Conservation (phyloP, 2,329 filamentous ascomycete species). For the Didymella keratinophila region DNA sequence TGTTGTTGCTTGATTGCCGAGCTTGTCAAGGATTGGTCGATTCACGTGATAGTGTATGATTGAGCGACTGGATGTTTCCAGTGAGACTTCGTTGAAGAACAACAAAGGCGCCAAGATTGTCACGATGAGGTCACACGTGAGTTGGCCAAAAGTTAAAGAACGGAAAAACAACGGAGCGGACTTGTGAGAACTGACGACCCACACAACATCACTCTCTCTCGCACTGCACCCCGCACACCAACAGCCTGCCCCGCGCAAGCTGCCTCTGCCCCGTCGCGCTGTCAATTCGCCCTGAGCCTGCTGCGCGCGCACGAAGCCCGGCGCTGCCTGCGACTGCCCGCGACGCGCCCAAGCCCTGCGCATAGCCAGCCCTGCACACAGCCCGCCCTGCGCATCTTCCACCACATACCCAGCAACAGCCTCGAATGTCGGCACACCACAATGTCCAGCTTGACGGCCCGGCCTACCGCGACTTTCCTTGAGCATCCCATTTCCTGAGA, state of each 20-base stretch:
- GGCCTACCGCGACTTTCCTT: constrained; percentile 60
- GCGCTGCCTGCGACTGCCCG: constrained; percentile 6
- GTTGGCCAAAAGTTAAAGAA: constrained; percentile 2
- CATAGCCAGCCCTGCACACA: constrained; percentile 15
- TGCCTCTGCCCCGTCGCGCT: constrained; percentile 14
- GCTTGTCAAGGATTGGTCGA: not conserved
- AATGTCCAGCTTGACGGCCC: constrained; percentile 59
- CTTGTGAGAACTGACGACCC: constrained; percentile 2
- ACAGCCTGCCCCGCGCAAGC: constrained; percentile 15
- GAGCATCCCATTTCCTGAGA: constrained; percentile 58
- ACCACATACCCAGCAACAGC: constrained; percentile 21
- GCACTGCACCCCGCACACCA: constrained; percentile 12
- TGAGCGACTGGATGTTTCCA: not conserved
- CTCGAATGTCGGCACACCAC: constrained; percentile 57
- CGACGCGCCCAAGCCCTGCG: constrained; percentile 22
- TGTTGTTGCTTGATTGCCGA: not conserved
- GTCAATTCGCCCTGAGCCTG: constrained; percentile 4
- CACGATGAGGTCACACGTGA: constrained; percentile 13
- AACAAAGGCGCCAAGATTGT: not conserved
- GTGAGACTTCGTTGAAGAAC: no score
- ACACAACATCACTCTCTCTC: constrained; percentile 4
- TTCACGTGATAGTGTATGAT: not conserved
- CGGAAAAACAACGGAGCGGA: no score
- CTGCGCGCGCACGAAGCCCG: not conserved
- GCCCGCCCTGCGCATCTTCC: constrained; percentile 10